Evolutionary conservation across 176 grass and related monocot species (phyloP).

Genomic region (Rhipidocladum racemiflorum): DNA sequence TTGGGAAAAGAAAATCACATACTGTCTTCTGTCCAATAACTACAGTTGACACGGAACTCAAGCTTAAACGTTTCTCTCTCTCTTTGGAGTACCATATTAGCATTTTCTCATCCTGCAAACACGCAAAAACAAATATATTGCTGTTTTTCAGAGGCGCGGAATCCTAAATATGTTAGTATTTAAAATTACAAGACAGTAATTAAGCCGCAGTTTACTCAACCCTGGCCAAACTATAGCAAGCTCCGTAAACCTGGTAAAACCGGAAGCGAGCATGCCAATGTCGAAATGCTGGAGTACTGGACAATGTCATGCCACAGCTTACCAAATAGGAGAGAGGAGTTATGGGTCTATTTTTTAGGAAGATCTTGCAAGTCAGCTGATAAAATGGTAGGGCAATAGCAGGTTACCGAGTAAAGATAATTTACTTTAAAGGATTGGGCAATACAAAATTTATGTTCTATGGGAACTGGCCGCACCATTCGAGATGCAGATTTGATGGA

Average conservation of each 20-base stretch:
- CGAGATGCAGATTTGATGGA: no score
- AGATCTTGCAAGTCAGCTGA: neutral
- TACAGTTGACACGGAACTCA: slow-evolving; percentile 69
- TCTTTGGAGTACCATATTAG: slow-evolving; percentile 85
- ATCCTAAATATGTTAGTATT: neutral
- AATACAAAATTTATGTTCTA: neutral
- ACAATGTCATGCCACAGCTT: neutral
- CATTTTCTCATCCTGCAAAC: slow-evolving; percentile 78
- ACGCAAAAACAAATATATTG: slow-evolving; percentile 4
- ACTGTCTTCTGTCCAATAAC: slow-evolving; percentile 89
- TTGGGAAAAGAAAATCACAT: slow-evolving; percentile 28
- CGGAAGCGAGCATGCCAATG: neutral
- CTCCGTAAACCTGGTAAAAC: neutral
- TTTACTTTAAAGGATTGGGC: neutral
- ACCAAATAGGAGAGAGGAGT: neutral
- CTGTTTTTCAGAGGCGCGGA: neutral
- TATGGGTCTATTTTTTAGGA: neutral
- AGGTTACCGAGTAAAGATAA: neutral
- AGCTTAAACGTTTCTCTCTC: slow-evolving; percentile 69
- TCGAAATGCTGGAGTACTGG: neutral
- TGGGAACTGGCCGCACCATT: no score
- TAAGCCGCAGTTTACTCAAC: neutral
- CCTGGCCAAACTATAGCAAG: neutral
- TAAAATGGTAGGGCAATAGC: neutral
- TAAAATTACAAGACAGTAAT: neutral